Evolutionary conservation across 306 rosid genomes (phyloP).

Genomic region (Gastrolobium bilobum): DNA sequence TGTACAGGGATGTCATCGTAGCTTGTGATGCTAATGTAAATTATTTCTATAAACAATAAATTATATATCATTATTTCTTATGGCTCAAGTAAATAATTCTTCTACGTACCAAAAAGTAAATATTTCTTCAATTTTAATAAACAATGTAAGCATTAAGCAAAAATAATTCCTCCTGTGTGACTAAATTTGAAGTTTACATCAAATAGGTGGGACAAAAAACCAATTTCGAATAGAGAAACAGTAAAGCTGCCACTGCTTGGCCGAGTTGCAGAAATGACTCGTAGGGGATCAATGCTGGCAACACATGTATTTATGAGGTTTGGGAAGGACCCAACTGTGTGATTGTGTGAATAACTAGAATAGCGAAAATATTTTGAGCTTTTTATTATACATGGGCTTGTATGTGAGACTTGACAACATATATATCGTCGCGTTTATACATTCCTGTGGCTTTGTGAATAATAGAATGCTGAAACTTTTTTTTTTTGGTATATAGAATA

Average conservation of each 20-base stretch:
- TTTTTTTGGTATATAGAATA: no score
- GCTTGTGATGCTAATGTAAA: not conserved
- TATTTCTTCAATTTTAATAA: not conserved
- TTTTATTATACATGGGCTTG: slow-evolving; percentile 4
- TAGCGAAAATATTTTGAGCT: not conserved
- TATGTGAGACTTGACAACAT: slow-evolving; percentile 30
- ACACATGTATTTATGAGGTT: slow-evolving; percentile 85
- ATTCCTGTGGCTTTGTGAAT: slow-evolving; percentile 22
- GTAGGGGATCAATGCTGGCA: slow-evolving; percentile 79
- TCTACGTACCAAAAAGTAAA: not conserved
- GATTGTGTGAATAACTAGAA: slow-evolving; percentile 22
- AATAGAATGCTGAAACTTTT: slow-evolving; percentile 27
- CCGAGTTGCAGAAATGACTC: slow-evolving; percentile 66
- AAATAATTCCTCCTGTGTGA: not conserved
- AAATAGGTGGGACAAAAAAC: slow-evolving; percentile 86
- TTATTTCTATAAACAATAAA: not conserved
- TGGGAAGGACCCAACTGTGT: slow-evolving; percentile 74
- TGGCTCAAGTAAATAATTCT: not conserved
- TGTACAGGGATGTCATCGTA: not conserved
- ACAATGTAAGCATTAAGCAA: slow-evolving; percentile 1
- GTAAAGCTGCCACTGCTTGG: slow-evolving; percentile 70
- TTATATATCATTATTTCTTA: not conserved
- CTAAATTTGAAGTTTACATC: slow-evolving; percentile 32
- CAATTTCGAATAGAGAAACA: slow-evolving; percentile 77
- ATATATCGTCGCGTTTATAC: not conserved